Evolutionary conservation across 257 asterid genomes (phyloP).

Genomic region (Capsicum chinense): DNA sequence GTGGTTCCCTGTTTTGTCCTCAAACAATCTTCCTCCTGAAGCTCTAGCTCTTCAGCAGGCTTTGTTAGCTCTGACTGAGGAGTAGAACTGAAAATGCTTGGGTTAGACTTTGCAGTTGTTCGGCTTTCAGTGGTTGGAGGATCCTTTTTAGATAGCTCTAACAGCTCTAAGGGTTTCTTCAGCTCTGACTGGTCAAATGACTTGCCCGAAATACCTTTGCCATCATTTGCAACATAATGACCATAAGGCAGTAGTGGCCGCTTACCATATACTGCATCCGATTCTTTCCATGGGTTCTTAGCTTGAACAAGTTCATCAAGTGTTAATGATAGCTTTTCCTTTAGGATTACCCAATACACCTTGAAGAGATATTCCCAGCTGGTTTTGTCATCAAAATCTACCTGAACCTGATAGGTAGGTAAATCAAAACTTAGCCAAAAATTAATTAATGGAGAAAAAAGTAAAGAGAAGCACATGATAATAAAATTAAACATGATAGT

Average conservation of each 20-base stretch:
- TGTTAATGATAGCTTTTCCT: conserved; percentile 64
- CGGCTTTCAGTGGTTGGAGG: conserved; percentile 23
- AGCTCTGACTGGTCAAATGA: conserved; percentile 48
- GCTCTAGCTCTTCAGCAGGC: conserved; percentile 32
- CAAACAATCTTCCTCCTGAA: conserved; percentile 26
- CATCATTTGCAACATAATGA: conserved; percentile 40
- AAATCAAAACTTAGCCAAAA: conserved; percentile 5
- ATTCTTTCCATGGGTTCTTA: conserved; percentile 56
- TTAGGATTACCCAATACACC: conserved; percentile 77
- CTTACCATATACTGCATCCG: conserved; percentile 44
- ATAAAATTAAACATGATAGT: neutral
- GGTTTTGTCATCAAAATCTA: conserved; percentile 83
- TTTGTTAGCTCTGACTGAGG: conserved; percentile 48
- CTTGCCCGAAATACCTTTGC: conserved; percentile 38
- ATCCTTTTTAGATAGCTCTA: conserved; percentile 37
- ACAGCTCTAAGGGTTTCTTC: conserved; percentile 41
- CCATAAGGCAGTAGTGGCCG: conserved; percentile 36
- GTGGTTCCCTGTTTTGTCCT: conserved; percentile 36
- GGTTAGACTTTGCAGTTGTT: neutral
- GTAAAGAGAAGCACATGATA: conserved; percentile 2
- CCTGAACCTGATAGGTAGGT: conserved; percentile 56
- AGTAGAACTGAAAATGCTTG: conserved; percentile 31
- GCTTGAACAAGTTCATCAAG: conserved; percentile 72
- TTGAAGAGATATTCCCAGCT: conserved; percentile 98
- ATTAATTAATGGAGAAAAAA: neutral